Percentiles rank a stretch among this genome's conserved stretches.
Conservation (phyloP, 2,329 filamentous ascomycete species). For the Paecilomyces sp. region DNA sequence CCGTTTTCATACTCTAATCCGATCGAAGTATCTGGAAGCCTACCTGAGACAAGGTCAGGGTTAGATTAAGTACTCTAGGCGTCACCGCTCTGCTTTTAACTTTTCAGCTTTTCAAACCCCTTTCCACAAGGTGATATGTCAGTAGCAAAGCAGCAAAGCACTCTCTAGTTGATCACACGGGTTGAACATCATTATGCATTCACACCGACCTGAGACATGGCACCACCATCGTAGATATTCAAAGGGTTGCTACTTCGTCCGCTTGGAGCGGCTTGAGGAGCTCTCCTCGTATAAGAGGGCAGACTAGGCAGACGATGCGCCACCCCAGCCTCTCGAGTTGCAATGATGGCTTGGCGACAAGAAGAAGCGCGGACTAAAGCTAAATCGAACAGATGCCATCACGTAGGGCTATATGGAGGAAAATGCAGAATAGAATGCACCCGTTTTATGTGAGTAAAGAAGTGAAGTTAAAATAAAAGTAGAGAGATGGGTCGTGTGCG, state of each 20-base stretch:
- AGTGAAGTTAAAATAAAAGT: neutral
- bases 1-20: no score
- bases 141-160: no score
- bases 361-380: neutral
- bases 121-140: no score
- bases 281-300: neutral
- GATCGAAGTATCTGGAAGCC: no score
- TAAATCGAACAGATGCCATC: neutral
- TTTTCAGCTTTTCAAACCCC: no score
- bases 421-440: no score
- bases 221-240: neutral
- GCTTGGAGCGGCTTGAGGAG: neutral
- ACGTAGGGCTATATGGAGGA: neutral
- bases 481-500: neutral
- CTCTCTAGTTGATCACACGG: neutral
- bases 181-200: neutral
- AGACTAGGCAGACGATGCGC: neutral
- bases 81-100: neutral
- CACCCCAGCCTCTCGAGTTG: neutral
- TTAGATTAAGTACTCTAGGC: no score
- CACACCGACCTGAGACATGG: neutral
- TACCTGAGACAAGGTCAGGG: no score
- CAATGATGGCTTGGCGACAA: neutral
- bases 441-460: neutral
- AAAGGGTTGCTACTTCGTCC: neutral